Evolutionary conservation across 106 monocot species (phyloP), one percentile per base, ranked within the genome.

Genomic region (Gastrodia elata): DNA sequence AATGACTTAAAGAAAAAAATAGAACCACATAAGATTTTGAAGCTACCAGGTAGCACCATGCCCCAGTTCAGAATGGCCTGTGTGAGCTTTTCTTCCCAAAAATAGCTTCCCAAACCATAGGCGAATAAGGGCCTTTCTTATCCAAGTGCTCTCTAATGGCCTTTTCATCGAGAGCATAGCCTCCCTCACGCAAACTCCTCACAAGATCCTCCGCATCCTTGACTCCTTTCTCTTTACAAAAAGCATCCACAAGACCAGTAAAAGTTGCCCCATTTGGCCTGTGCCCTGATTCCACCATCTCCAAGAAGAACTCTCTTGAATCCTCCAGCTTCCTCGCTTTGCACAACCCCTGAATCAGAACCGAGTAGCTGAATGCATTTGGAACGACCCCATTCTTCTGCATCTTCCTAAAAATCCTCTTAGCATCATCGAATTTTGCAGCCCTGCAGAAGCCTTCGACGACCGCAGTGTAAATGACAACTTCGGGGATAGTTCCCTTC

Each of bases 371-470:
- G 68, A 93, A 91, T 0, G 93, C 90, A 73, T 98, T 98, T 8
- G 93, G 97, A 14, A 75, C 72, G 16, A 98, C 82, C n/a, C 81
- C 93, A 39, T 88, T 93, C 79, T 80, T 85, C 78, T 86, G 84
- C 97, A 98, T 98, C 74, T 98, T 98, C 74, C 84, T 83, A 65
- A 98, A 98, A 8, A 93, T 80, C 80, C 86, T 81, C 76, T 81
- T 90, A 8, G 88, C 97, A 38, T 98, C 97, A 5, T 98, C 90
- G 39, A 83, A 88, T 65, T 86, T 93, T 1, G 59, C 81, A 0
- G 77, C 88, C 83, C 85, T 98, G 78, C 88, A 98, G 74, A 93
- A 98, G 4, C 87, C 97, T 43, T 98, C 93, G 0, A 93, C 88
- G 15, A 93, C 93, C 0, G 97, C 97, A 20, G 90, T 93, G 81